A percentile compares a stretch with the other conserved stretches of the same genome.
Evolutionary conservation across 2,329 filamentous ascomycete species (phyloP).

Genomic region (Botrytis medusae): DNA sequence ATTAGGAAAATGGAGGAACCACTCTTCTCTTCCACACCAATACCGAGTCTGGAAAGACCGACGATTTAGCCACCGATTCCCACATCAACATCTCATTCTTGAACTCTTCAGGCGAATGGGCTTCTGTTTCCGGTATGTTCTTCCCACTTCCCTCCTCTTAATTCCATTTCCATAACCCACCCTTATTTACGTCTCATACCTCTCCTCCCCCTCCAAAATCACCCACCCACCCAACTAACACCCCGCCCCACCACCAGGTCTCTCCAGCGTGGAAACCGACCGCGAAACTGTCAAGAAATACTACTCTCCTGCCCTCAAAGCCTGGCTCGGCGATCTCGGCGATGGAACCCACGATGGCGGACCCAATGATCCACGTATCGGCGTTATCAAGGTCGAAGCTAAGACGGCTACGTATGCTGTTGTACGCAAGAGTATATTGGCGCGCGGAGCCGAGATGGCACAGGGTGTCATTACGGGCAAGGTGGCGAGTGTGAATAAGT

Average conservation of each 20-base stretch:
- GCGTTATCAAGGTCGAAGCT: slow-evolving; percentile 74
- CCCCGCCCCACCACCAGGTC: background rate
- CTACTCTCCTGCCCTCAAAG: slow-evolving; percentile 72
- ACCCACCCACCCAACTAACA: background rate
- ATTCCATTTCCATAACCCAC: no score
- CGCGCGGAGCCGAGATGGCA: slow-evolving; percentile 67
- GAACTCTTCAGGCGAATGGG: slow-evolving; percentile 76
- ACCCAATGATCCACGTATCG: slow-evolving; percentile 77
- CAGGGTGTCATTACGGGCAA: slow-evolving; percentile 74
- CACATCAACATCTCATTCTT: slow-evolving; percentile 82
- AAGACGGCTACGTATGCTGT: slow-evolving; percentile 72
- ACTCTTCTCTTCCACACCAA: slow-evolving; percentile 92
- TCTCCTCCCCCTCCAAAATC: background rate
- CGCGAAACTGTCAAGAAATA: slow-evolving; percentile 70
- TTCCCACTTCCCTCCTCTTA: background rate
- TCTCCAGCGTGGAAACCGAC: background rate
- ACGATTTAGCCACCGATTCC: slow-evolving; percentile 71
- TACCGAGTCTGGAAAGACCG: slow-evolving; percentile 83
- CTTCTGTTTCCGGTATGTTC: slow-evolving; percentile 70
- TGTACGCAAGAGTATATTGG: slow-evolving; percentile 60
- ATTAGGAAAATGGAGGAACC: slow-evolving; percentile 71
- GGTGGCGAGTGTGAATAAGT: slow-evolving; percentile 68
- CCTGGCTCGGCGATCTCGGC: slow-evolving; percentile 82
- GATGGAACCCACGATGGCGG: slow-evolving; percentile 83
- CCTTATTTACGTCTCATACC: no score